phyloP scores from a whole-genome alignment of 225 moss, liverwort and hornwort species.

The Thuidium tamariscinum region DNA sequence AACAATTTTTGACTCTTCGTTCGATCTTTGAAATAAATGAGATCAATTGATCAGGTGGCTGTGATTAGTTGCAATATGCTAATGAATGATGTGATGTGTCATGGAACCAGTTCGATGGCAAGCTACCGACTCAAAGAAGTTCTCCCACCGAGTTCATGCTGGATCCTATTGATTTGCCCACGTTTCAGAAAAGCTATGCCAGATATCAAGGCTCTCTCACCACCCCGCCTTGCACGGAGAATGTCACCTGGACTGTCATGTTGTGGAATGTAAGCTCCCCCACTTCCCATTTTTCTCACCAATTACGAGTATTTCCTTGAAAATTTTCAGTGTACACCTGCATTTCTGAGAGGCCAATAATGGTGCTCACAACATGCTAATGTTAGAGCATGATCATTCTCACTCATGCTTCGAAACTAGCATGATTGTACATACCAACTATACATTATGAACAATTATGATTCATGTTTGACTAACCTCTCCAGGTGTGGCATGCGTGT shows the following conservation, averaged over 20 bases:
- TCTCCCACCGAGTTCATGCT: not conserved
- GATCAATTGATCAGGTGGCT: not conserved
- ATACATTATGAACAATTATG: not conserved
- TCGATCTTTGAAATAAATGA: not conserved
- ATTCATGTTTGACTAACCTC: not conserved
- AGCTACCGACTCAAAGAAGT: not conserved
- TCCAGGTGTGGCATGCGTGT: not conserved
- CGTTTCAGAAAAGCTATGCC: slow-evolving; percentile 27
- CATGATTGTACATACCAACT: too few relatives aligned
- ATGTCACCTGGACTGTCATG: slow-evolving; percentile 10
- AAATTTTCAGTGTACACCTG: too few relatives aligned
- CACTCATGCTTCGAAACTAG: not conserved
- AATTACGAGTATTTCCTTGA: not conserved
- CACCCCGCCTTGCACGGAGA: slow-evolving; percentile 10
- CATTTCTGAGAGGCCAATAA: not conserved
- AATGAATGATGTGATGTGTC: not conserved
- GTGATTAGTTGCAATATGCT: not conserved
- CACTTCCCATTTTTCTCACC: not conserved
- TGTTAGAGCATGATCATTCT: not conserved
- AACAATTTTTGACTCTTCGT: not conserved
- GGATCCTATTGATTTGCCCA: slow-evolving; percentile 2
- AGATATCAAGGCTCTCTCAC: slow-evolving; percentile 9
- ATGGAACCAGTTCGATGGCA: slow-evolving; percentile 4
- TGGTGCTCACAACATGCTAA: not conserved
- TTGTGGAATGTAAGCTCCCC: not conserved